Evolutionary conservation across 2,329 filamentous ascomycete species (phyloP).

Genomic region (Apiospora hydei): DNA sequence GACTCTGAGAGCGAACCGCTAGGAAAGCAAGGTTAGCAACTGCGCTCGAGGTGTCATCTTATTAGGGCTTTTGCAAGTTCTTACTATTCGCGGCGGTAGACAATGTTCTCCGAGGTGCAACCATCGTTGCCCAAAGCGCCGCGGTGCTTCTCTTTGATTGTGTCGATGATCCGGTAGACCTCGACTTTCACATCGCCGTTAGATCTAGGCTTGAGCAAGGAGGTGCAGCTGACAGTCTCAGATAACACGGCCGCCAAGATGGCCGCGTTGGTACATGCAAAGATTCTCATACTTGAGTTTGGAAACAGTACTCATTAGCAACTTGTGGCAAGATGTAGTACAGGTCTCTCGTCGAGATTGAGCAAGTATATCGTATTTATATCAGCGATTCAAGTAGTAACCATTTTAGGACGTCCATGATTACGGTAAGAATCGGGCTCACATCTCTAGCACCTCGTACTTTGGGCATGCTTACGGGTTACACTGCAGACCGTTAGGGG

Average conservation of each 20-base stretch:
- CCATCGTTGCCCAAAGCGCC: neutral
- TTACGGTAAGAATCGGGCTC: neutral
- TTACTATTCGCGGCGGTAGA: neutral
- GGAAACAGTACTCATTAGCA: neutral
- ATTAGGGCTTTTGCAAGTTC: neutral
- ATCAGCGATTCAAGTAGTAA: too few species aligned
- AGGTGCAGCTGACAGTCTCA: neutral
- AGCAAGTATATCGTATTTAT: neutral
- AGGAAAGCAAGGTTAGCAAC: neutral
- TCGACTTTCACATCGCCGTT: neutral
- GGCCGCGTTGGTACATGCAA: too few species aligned
- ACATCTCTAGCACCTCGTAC: neutral
- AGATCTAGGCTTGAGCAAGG: neutral
- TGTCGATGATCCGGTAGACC: neutral
- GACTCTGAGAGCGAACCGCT: conserved; percentile 8
- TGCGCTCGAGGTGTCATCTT: neutral
- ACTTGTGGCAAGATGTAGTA: neutral
- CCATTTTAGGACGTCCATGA: too few species aligned
- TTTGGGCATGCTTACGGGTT: neutral
- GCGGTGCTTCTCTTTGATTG: neutral
- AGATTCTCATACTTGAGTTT: neutral
- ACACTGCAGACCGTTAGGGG: neutral
- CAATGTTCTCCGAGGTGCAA: neutral
- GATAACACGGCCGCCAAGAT: neutral
- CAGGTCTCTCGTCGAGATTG: neutral